These are phyloP conservation scores for Chamaecrista fasciculata DNA, from an alignment of 306 rosid species.

Conservation along the genomic window DNA sequence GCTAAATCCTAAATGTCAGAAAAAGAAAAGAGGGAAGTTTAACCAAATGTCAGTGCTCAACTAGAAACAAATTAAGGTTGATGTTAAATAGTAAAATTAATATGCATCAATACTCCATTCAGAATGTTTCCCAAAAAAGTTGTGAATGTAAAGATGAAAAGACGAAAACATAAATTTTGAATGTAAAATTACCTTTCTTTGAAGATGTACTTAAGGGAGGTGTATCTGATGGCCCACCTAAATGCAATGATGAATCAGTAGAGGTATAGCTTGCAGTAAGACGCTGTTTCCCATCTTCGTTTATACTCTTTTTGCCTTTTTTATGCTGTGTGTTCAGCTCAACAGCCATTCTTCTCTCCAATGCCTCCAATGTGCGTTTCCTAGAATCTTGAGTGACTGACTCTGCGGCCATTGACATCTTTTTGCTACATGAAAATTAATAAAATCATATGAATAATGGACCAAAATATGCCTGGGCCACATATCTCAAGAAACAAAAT, in stretches of 20 bases:
- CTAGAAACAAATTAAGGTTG: background rate
- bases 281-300: slow-evolving; percentile 28
- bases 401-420: slow-evolving; percentile 50
- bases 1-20: background rate
- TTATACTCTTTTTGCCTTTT: slow-evolving; percentile 27
- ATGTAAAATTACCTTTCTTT: slow-evolving; percentile 48
- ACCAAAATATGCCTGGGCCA: background rate
- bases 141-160: background rate
- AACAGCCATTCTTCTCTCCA: slow-evolving; percentile 67
- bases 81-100: too few relatives aligned
- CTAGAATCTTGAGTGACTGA: slow-evolving; percentile 44
- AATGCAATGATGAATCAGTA: slow-evolving; percentile 21
- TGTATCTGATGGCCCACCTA: slow-evolving; percentile 24
- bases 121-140: background rate
- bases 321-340: slow-evolving; percentile 54
- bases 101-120: background rate
- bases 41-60: background rate
- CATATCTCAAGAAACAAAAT: background rate
- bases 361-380: slow-evolving; percentile 72
- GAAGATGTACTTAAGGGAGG: slow-evolving; percentile 9
- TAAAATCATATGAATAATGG: background rate
- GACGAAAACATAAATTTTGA: background rate
- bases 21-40: background rate
- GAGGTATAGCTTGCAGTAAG: slow-evolving; percentile 23
- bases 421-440: background rate